A percentile compares a stretch with the other conserved stretches of the same genome.
Conservation (phyloP, 139 green algal genomes). For the Auxenochlorella pyrenoidosa region DNA sequence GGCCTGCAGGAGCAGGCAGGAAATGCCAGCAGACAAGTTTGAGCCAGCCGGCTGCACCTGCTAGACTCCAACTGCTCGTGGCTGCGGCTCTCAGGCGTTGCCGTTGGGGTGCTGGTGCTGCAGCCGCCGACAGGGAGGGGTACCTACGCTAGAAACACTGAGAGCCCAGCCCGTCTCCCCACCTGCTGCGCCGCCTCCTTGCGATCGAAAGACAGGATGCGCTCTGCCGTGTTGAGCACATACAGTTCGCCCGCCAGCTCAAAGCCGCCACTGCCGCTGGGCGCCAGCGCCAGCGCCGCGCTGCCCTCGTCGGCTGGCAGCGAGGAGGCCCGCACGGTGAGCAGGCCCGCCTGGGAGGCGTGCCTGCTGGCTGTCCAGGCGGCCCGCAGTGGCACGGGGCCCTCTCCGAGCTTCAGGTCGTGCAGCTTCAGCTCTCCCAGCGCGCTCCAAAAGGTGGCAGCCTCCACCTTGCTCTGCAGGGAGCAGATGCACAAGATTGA, state of each 20-base stretch:
- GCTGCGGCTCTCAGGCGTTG: too few relatives aligned
- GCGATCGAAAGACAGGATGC: slow-evolving; percentile 66
- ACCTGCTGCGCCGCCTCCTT: slow-evolving; percentile 27
- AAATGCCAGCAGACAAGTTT: not conserved
- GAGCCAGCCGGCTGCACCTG: not conserved
- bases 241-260: slow-evolving; percentile 50
- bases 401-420: slow-evolving; percentile 62
- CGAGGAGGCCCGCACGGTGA: slow-evolving; percentile 23
- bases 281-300: not conserved
- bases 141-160: too few relatives aligned
- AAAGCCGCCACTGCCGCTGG: not conserved
- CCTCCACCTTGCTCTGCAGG: slow-evolving; percentile 82
- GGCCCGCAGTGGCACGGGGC: slow-evolving; percentile 43
- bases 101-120: too few relatives aligned
- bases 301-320: not conserved
- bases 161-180: too few relatives aligned
- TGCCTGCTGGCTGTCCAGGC: slow-evolving; percentile 22
- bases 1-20: slow-evolving; percentile 21
- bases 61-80: too few relatives aligned
- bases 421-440: slow-evolving; percentile 82
- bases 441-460: slow-evolving; percentile 79
- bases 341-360: slow-evolving; percentile 25
- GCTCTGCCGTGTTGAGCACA: slow-evolving; percentile 84
- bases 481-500: too few relatives aligned
- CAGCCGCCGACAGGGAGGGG: too few relatives aligned